Evolutionary conservation across 2,329 filamentous ascomycete genomes (phyloP), one percentile per base, ranked within the genome.

Genomic region (Xylaria sp.): DNA sequence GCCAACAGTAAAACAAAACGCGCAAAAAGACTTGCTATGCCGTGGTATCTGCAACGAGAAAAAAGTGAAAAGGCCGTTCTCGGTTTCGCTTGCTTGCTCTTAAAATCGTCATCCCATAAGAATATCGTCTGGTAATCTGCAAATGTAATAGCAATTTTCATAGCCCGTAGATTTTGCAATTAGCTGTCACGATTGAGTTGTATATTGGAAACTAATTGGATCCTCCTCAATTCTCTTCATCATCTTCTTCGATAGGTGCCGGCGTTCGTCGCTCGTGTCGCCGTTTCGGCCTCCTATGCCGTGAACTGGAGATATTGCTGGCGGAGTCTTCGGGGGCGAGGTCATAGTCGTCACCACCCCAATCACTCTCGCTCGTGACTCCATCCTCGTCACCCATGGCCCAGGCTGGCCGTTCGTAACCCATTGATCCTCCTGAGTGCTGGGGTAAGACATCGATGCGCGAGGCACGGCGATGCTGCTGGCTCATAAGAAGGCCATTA

Each of bases 251-350:
- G 57, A 92, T 90, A 5, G 87, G 85, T 13, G 89, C 90, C 1
- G 90, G 90, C 19, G 89, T 92, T 61, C 88, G 82, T 66, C 90
- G 81, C 76, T 91, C 88, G 65, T 84, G 85, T 69, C 87, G 83
- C 71, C 88, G 80, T 80, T 89, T 90, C 41, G 86, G 88, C 71
- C 87, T 81, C 68, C 87, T 82, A 71, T 89, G 82, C 68, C 89
- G 77, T 54, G 88, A 89, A 72, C 87, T 90, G 71, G 86, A 89
- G 62, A 94, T 91, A 72, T 93, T 93, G 76, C 90, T 93, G 23
- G 91, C 91, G 56, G 86, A 90, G 74, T 94, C 91, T 71, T 94
- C 91, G 0, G 91, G 91, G 67, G 88, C 88, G 49, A 94, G 80
- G 69, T 81, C 80, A 53, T 76, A 72, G 60, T 86, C 82, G 55